Percentiles rank a stretch among this genome's conserved stretches.
Conservation (phyloP, 1,284 basidiomycete species). For the Taiwanofungus camphoratus region DNA sequence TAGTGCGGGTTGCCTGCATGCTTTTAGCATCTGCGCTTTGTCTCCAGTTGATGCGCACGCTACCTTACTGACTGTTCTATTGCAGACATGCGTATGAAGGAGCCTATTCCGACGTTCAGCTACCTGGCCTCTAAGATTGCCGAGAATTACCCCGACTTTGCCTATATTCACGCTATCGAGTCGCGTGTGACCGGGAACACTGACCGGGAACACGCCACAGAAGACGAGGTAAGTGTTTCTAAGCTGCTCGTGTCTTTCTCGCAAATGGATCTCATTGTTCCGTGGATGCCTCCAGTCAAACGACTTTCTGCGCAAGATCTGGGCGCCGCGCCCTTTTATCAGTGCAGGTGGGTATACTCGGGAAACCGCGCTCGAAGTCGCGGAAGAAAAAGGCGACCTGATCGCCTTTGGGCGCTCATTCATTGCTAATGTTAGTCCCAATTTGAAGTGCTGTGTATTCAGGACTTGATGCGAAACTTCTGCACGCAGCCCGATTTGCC, state of each 20-base stretch:
- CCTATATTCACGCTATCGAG: slow-evolving; percentile 50
- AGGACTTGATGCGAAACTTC: too few species aligned
- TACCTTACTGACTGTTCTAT: background rate
- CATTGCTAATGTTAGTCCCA: slow-evolving; percentile 35
- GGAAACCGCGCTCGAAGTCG: slow-evolving; percentile 23
- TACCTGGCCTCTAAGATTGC: slow-evolving; percentile 33
- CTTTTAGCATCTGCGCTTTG: too few species aligned
- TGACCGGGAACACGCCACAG: slow-evolving; percentile 12
- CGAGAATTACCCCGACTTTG: slow-evolving; percentile 39
- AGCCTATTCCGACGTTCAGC: slow-evolving; percentile 41
- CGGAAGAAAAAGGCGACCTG: slow-evolving; percentile 31
- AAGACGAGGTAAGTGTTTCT: slow-evolving; percentile 2
- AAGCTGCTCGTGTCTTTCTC: background rate
- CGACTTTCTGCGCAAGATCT: slow-evolving; percentile 30
- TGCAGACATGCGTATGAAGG: slow-evolving; percentile 38
- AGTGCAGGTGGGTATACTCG: slow-evolving; percentile 32
- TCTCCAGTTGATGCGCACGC: background rate
- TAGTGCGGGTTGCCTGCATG: too few species aligned
- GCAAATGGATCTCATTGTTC: background rate
- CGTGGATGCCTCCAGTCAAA: slow-evolving; percentile 19
- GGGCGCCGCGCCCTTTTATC: slow-evolving; percentile 28
- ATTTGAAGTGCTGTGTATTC: background rate
- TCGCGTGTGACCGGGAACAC: slow-evolving; percentile 24
- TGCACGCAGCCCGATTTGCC: slow-evolving; percentile 41
- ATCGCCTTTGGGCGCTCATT: slow-evolving; percentile 45